Evolutionary conservation across 257 asterid genomes (phyloP).

Genomic region (Solanum chiquidenum): DNA sequence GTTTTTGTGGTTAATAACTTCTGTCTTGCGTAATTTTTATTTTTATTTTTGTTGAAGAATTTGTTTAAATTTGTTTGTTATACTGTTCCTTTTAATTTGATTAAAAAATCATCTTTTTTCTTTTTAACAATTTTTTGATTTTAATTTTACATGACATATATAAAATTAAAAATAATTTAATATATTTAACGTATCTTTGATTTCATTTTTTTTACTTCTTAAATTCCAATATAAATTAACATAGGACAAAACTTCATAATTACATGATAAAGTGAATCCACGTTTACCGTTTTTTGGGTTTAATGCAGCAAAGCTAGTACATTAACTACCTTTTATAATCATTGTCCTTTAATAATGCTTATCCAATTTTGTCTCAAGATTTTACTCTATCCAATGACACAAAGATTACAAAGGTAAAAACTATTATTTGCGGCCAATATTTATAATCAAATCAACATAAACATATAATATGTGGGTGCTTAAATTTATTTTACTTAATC

Average conservation of each 20-base stretch:
- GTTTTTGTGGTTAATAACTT: not conserved
- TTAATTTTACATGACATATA: not conserved
- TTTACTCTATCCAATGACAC: not conserved
- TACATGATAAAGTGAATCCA: not conserved
- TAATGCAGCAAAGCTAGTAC: not conserved
- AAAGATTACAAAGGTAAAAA: not conserved
- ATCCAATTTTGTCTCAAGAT: not conserved
- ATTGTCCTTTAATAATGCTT: not conserved
- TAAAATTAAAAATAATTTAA: too few species aligned
- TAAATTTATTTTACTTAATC: not conserved
- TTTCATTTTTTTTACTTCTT: not conserved
- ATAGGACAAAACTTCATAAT: not conserved
- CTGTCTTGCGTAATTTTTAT: not conserved
- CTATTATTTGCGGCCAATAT: not conserved
- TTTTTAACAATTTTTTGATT: too few species aligned
- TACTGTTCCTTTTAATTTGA: too few species aligned
- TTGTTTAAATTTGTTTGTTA: not conserved
- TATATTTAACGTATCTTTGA: too few species aligned
- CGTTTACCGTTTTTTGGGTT: not conserved
- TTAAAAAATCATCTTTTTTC: rapidly evolving
- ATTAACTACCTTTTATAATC: not conserved
- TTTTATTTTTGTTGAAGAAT: too few species aligned
- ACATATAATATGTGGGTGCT: not conserved
- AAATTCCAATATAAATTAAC: not conserved
- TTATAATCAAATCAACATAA: not conserved